Percentiles rank a stretch among this genome's conserved stretches.
These are phyloP conservation scores for Aspergillus pseudoviridinutans DNA, from an alignment of 2,329 filamentous ascomycete genomes.

Conservation along the genomic window DNA sequence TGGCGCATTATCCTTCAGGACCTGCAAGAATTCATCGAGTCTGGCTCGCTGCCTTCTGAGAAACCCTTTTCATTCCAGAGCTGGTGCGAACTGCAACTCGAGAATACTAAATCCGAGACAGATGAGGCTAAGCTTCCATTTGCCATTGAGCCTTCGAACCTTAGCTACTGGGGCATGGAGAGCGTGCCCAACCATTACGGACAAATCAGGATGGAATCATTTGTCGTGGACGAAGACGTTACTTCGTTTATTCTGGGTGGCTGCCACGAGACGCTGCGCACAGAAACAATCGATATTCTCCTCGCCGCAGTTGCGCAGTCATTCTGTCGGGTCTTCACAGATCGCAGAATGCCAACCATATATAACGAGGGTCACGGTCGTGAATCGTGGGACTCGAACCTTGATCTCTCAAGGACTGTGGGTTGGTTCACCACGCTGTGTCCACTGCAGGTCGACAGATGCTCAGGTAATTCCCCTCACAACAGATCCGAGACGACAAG, in stretches of 20 bases:
- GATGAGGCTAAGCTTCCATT: slow-evolving; percentile 20
- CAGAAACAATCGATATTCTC: slow-evolving; percentile 37
- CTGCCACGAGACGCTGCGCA: slow-evolving; percentile 32
- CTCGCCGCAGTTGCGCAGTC: slow-evolving; percentile 40
- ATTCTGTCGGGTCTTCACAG: slow-evolving; percentile 42
- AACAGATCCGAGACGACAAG: not conserved
- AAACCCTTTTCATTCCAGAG: slow-evolving; percentile 37
- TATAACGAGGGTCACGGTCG: slow-evolving; percentile 51
- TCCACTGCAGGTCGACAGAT: slow-evolving; percentile 35
- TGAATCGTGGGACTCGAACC: slow-evolving; percentile 41
- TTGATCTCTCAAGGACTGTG: slow-evolving; percentile 47
- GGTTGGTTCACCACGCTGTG: slow-evolving; percentile 51
- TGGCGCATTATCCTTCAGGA: slow-evolving; percentile 35
- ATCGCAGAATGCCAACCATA: slow-evolving; percentile 41
- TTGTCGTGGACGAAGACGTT: slow-evolving; percentile 28
- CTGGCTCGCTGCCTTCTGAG: slow-evolving; percentile 28
- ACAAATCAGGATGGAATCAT: slow-evolving; percentile 31
- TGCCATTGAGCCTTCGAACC: slow-evolving; percentile 27
- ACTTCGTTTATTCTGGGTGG: slow-evolving; percentile 30
- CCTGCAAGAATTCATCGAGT: slow-evolving; percentile 32
- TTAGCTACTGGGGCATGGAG: slow-evolving; percentile 37
- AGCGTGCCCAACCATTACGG: slow-evolving; percentile 30
- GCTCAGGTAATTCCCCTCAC: slow-evolving; percentile 18
- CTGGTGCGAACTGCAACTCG: slow-evolving; percentile 34
- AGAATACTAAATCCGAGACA: slow-evolving; percentile 20